These are phyloP conservation scores for Chlorella sp. DNA, from an alignment of 139 green algal species.

Conservation along the genomic window DNA sequence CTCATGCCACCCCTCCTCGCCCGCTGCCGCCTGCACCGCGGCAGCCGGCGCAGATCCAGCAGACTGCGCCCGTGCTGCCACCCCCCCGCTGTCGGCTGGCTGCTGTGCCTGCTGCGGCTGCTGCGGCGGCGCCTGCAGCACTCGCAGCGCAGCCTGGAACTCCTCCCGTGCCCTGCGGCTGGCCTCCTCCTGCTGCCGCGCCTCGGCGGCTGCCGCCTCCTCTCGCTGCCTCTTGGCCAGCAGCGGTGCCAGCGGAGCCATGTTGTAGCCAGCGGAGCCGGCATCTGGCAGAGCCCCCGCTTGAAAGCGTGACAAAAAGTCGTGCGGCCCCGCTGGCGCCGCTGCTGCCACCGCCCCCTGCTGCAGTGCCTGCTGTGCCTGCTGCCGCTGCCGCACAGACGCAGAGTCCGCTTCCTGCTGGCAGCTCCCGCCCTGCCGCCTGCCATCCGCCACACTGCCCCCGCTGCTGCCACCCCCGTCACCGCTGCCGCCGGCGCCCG, in stretches of 20 bases:
- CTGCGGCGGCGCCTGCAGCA: neutral
- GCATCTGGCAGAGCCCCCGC: neutral
- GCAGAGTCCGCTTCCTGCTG: neutral
- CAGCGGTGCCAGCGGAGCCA: neutral
- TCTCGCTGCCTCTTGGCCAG: slow-evolving; percentile 17
- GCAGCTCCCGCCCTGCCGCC: neutral
- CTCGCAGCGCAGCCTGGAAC: slow-evolving; percentile 14
- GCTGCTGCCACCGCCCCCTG: neutral
- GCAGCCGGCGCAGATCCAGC: neutral
- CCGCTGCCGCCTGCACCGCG: neutral
- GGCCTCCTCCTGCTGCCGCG: slow-evolving; percentile 4
- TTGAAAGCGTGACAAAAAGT: slow-evolving; percentile 10
- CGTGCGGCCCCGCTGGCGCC: neutral
- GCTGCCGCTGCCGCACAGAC: neutral
- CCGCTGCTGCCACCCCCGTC: neutral
- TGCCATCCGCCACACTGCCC: neutral
- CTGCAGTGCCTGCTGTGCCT: neutral
- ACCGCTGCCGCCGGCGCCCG: neutral
- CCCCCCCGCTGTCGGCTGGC: neutral
- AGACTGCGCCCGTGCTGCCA: neutral
- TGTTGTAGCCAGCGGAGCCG: slow-evolving; percentile 13
- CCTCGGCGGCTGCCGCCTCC: neutral
- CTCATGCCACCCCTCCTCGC: neutral
- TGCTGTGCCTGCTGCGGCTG: neutral
- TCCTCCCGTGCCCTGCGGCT: neutral